A percentile compares a stretch with the other conserved stretches of the same genome.
Conservation (phyloP, 371 early-diverging fungal species). For the Chytridiales sp. region DNA sequence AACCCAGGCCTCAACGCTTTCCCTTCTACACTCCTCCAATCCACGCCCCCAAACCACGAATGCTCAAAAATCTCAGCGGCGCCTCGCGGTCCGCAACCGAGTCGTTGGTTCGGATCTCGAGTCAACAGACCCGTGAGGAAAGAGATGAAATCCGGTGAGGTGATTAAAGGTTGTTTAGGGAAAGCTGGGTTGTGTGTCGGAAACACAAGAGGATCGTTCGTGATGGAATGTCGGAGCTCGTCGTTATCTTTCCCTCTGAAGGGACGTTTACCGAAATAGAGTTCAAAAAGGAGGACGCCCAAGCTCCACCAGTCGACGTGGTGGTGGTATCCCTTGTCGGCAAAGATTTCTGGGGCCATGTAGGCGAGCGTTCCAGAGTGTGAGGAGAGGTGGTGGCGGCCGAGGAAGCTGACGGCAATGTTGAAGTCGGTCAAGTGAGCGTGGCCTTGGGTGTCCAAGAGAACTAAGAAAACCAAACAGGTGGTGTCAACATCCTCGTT, state of each 20-base stretch:
- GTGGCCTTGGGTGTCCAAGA: conserved; percentile 55
- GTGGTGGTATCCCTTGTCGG: conserved; percentile 61
- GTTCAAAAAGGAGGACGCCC: conserved; percentile 84
- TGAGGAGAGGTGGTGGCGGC: conserved; percentile 31
- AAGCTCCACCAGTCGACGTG: conserved; percentile 90
- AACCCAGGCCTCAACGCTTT: conserved; percentile 46
- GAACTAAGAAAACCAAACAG: conserved; percentile 32
- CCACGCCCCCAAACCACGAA: conserved; percentile 45
- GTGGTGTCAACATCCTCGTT: not conserved
- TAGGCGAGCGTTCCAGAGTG: conserved; percentile 51
- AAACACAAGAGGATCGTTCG: conserved; percentile 56
- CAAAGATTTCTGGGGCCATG: conserved; percentile 83
- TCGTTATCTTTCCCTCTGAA: conserved; percentile 73
- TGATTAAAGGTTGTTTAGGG: conserved; percentile 37
- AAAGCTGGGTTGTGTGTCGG: conserved; percentile 38
- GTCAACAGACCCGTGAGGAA: conserved; percentile 34
- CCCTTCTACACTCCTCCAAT: conserved; percentile 47
- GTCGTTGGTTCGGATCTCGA: conserved; percentile 31
- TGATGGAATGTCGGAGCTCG: conserved; percentile 61
- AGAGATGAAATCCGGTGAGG: conserved; percentile 22
- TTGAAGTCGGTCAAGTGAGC: conserved; percentile 58
- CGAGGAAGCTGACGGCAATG: conserved; percentile 47
- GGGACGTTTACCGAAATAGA: conserved; percentile 84
- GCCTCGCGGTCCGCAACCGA: conserved; percentile 34
- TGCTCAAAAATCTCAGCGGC: conserved; percentile 39